phyloP scores from a whole-genome alignment of 805 yeast genomes.

The Nakazawaea ishiwadae region DNA sequence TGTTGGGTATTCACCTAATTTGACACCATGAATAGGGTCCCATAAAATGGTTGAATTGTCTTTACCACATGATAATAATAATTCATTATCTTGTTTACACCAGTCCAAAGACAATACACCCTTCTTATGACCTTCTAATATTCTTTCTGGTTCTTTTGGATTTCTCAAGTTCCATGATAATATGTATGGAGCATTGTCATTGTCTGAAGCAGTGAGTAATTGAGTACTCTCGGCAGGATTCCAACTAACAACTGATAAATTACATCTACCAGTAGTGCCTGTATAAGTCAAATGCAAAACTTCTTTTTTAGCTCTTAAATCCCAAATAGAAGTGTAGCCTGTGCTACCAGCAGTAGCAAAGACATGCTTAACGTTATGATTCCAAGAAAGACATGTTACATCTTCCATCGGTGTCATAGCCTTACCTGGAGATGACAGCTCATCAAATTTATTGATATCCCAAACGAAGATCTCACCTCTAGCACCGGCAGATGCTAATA shows the following conservation, averaged over 20 bases:
- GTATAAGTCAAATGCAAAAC: slow-evolving; percentile 79
- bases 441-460: slow-evolving; percentile 70
- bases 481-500: slow-evolving; percentile 84
- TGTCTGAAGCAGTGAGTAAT: slow-evolving; percentile 82
- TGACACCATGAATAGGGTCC: slow-evolving; percentile 76
- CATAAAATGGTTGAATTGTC: slow-evolving; percentile 85
- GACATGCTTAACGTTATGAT: slow-evolving; percentile 74
- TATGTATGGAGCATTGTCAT: slow-evolving; percentile 74
- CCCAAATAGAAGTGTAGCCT: slow-evolving; percentile 92
- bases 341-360: slow-evolving; percentile 85
- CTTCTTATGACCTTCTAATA: slow-evolving; percentile 75
- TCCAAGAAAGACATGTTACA: slow-evolving; percentile 83
- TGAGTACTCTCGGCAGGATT: slow-evolving; percentile 87
- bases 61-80: slow-evolving; percentile 86
- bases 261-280: slow-evolving; percentile 54
- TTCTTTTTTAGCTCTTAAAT: slow-evolving; percentile 80
- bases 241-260: slow-evolving; percentile 85
- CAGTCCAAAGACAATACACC: slow-evolving; percentile 92
- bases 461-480: slow-evolving; percentile 86
- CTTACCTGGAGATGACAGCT: slow-evolving; percentile 61
- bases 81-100: slow-evolving; percentile 77
- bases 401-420: slow-evolving; percentile 80
- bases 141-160: slow-evolving; percentile 80
- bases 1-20: slow-evolving; percentile 84
- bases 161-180: slow-evolving; percentile 93